Evolutionary conservation across 2,329 filamentous ascomycete genomes (phyloP).

Genomic region (Alternaria arbusti): DNA sequence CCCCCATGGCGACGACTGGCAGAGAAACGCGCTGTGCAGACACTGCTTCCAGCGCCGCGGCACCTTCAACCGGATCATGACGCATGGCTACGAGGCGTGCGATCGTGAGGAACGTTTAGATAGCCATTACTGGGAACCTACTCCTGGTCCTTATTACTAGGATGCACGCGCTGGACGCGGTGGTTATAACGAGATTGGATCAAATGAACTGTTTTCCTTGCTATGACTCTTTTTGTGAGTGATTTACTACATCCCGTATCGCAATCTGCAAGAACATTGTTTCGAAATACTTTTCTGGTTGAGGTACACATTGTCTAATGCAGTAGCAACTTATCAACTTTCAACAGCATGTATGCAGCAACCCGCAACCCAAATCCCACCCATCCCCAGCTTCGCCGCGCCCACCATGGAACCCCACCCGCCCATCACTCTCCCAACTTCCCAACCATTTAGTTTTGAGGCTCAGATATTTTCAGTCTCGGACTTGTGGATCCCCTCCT

Average conservation of each 20-base stretch:
- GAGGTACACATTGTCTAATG: background rate
- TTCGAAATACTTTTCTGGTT: background rate
- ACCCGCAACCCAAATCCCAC: background rate
- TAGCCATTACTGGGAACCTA: conserved; percentile 39
- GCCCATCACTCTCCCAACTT: background rate
- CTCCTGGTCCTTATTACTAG: background rate
- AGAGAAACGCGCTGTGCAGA: conserved; percentile 30
- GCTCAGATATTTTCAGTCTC: background rate
- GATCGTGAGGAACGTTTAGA: conserved; percentile 31
- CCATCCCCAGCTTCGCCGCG: background rate
- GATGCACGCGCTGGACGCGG: background rate
- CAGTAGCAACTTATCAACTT: background rate
- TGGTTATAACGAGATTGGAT: background rate
- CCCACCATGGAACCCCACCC: background rate
- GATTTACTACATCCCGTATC: background rate
- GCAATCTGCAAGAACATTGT: background rate
- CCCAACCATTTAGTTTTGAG: background rate
- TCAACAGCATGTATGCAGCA: background rate
- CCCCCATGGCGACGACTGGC: conserved; percentile 30
- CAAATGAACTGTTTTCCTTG: background rate
- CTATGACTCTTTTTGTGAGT: background rate
- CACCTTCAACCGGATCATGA: conserved; percentile 27
- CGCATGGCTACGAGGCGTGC: conserved; percentile 38
- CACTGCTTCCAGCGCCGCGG: conserved; percentile 38
- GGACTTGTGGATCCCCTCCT: background rate